Evolutionary conservation across 2,329 filamentous ascomycete genomes (phyloP).

Genomic region (Phyllosticta paracitricarpa): DNA sequence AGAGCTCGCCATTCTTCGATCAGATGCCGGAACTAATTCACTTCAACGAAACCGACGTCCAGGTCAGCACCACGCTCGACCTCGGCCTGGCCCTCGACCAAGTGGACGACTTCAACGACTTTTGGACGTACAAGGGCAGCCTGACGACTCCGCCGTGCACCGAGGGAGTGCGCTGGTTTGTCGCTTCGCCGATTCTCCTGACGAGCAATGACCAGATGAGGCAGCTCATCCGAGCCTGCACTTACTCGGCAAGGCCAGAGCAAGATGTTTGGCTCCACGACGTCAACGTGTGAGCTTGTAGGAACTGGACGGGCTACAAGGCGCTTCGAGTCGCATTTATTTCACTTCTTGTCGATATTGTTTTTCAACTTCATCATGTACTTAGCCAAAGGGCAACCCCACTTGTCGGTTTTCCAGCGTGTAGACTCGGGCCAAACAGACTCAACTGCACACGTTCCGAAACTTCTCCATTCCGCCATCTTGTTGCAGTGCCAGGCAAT

Average conservation of each 20-base stretch:
- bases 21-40: conserved; percentile 33
- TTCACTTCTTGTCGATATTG: neutral
- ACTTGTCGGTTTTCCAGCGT: neutral
- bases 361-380: neutral
- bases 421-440: neutral
- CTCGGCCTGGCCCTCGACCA: conserved; percentile 25
- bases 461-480: neutral
- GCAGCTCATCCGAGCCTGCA: conserved; percentile 34
- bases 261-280: conserved; percentile 40
- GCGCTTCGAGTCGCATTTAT: neutral
- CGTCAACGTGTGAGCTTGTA: conserved; percentile 29
- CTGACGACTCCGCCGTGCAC: conserved; percentile 39
- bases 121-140: conserved; percentile 41
- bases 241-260: conserved; percentile 35
- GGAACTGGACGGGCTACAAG: neutral
- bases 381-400: neutral
- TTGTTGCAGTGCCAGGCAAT: neutral
- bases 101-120: conserved; percentile 33
- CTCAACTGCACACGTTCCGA: neutral
- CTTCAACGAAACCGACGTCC: conserved; percentile 25
- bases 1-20: conserved; percentile 31
- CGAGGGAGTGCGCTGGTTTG: conserved; percentile 39
- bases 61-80: conserved; percentile 20
- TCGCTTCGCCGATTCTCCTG: conserved; percentile 33
- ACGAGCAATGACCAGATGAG: conserved; percentile 40